Base-by-base conservation (phyloP, 192 early-diverging fungal species). In the Helicostylum pulchrum region DNA sequence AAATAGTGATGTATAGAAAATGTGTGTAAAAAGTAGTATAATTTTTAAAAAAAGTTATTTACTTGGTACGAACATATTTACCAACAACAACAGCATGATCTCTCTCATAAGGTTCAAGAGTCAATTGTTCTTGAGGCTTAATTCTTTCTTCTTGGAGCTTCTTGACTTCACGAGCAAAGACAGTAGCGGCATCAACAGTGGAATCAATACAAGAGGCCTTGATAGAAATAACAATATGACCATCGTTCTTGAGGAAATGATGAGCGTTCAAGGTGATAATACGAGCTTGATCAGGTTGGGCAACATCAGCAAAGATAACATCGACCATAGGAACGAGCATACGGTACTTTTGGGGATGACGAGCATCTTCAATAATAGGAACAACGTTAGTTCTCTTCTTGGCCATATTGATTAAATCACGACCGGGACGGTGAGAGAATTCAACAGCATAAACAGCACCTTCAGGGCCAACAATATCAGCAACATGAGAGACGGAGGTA, bases 121-220 rank as follows among this genome's bases (percentile, higher is more conserved):
- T 98, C 66, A 98, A 80, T 78, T 96, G 94, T 80, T 98, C 97
- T 74, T 92, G 86, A 51, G 95, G 95, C 84, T 89, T 95, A 64
- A 95, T 87, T 71, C 85, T 82, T 56, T 91, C 87, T 70, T 87
- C 86, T 71, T 90, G 86, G 17, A 94, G 82, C 85, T 98, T 98
- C 80, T 94, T 91, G 61, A 99, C 92, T 80, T 99, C 96, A 64
- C 87, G 79, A 21, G 97, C 97, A 80, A 99, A 99, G 34, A 98
- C 97, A 47, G 89, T 94, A 51, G 90, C 85, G 31, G 97, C 94
- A 73, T 90, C 92, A 30, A 95, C 94, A 14, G 95, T 99, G 14
- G 95, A 97, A 80, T 99, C 97, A 78, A 99, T 99, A 83, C 95
- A 99, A 85, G 96, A 96, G 61, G 96, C 97, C 86, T 99, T 99